Base-by-base conservation (phyloP, 176 grass and related monocot genomes). In the Leersia perrieri region DNA sequence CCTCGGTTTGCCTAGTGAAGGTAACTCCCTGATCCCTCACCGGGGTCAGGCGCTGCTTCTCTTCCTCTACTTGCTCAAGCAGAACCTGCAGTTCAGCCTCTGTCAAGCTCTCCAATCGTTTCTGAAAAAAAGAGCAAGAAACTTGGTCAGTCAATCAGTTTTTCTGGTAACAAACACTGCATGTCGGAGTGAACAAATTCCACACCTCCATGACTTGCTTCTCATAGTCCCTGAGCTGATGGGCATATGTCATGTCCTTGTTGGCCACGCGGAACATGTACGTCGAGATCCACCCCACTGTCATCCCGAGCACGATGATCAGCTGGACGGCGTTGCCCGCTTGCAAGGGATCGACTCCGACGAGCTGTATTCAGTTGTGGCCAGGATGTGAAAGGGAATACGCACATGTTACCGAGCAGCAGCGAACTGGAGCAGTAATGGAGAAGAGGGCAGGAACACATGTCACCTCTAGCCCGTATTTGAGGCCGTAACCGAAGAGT, bases 161-260 rank as follows among this genome's bases (percentile, higher is more conserved):
- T 57, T 22, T n/a, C 10, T 51, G 20, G 22, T 57, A 57, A 9
- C 13, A 28, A 20, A 58, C 23, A 62, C 33, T 42, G 80, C 36
- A 36, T 23, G 25, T 38, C 36, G 32, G 11, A 33, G 38, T 39
- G 31, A 3, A 7, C 32, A 44, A 10, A 12, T 57, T 33, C 3
- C 7, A 28, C 58, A 93, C 92, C 92, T 98, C 92, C 96, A 98
- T 98, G 89, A 98, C 96, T 84, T 95, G 87, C 76, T 93, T 98
- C 87, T 95, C 96, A 62, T 98, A 98, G 76, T 86, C 86, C 86
- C 85, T 95, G 80, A 98, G 90, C 82, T 98, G 95, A n/a, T 90
- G 81, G n/a, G 92, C 88, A 71, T 98, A 98, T 80, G 95, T 95
- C 92, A 98, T 98, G 72, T 93, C 95, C 73, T 98, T 98, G 91